Base-by-base conservation (phyloP, 2,329 filamentous ascomycete species). In the Venturia nashicola region DNA sequence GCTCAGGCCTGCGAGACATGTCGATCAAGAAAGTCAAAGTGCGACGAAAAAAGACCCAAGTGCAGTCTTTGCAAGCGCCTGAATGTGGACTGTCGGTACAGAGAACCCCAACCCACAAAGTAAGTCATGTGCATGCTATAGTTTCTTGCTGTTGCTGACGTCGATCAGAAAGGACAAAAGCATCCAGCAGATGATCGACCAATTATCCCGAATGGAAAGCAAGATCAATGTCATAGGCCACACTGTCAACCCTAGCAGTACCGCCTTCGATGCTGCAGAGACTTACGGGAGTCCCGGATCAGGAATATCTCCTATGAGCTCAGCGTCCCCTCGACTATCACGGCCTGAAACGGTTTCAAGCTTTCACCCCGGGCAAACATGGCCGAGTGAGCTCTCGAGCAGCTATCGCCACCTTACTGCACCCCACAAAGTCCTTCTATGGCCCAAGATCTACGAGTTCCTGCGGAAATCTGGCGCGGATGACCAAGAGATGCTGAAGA, bases 41-140 rank as follows among this genome's bases (percentile, higher is more conserved):
- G 85, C 72, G 83, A 86, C 70, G 84, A 87, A 71, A 76, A 79
- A 69, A 76, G 83, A 64, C 84, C 84, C 20, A 84, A 82, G 72
- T 87, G 85, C 70, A 76, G 81, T 64, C 80, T 82, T 18, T 87
- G 84, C 71, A 75, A 79, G 65, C 79, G 80, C 66, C 79, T 84
- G 69, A 79, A 81, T 68, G 77, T 84, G 66, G 80, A 82, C 46
- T 87, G 85, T 71, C 77, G 78, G 66, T 87, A 87, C 70, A 76
- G 82, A 68, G 82, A 85, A 67, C 82, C 83, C 34, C 79, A 81
- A 68, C 83, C 83, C 43, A 86, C 84, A 62, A 60, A 60, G 59
- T 60, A 27, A 27, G 59, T 39, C 27, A 32, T 36, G 5, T n/a
- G 1, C 27, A 57, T 23, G n/a, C 8, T 14, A 20, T 23, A 4